Evolutionary conservation across 352 stramenopile genomes (phyloP), one percentile per base, ranked within the genome.

Genomic region (Globisporangium polare): DNA sequence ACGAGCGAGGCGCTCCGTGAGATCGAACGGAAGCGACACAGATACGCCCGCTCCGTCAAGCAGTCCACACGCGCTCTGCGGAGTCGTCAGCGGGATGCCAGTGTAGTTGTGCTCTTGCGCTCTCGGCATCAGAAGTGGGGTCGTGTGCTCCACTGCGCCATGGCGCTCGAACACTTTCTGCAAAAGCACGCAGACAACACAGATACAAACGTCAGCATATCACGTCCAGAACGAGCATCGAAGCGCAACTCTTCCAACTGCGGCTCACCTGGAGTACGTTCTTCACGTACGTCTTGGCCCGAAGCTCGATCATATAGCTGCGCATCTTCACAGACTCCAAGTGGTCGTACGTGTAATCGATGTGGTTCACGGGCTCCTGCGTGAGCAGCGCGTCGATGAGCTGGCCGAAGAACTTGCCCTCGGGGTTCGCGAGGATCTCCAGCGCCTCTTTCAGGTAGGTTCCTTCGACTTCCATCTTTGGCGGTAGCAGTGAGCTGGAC

Each of bases 361-460:
- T 78, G 52, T 95, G 86, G 39, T 72, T 88, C 29, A 88, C 77
- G 7, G 83, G 85, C 43, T 91, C 78, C 42, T 94, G 85, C 0
- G 77, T 74, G 27, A 95, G 64, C 37, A 95, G 65, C 17, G 81
- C 82, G 31, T 94, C 83, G 54, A 95, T 90, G 33, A 95, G 72
- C 58, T 95, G 86, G 0, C 79, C 74, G 58, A 94, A 97, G 65
- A 96, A 96, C 65, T 94, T 93, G 8, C 86, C 90, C 53, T 95
- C 83, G 1, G 90, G 88, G 62, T 96, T 95, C 24, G 92, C 74
- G 7, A 97, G 78, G 5, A 85, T 96, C 42, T 96, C 72, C 12
- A 95, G 73, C 17, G 84, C 86, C 62, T 95, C 86, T 15, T 81
- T 78, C 69, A 95, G 57, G 65, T 95, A 95, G 7, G 75, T 87